Conservation (phyloP, 345 rosid genomes). For the Gossypioides kirkii region DNA sequence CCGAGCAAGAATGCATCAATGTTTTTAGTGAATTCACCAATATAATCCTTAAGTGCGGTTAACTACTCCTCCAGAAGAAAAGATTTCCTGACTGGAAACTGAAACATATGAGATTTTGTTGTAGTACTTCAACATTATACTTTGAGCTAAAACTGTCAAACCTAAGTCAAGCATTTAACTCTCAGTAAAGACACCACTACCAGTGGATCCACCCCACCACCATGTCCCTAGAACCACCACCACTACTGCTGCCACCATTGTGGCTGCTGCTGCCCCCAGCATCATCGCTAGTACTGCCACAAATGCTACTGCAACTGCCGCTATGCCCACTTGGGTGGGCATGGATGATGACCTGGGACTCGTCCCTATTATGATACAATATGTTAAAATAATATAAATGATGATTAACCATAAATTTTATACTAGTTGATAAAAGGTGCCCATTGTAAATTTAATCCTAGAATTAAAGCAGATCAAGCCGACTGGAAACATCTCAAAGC, state of each 20-base stretch:
- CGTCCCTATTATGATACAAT: constrained; percentile 81
- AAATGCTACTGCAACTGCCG: constrained; percentile 63
- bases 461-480: constrained; percentile 4
- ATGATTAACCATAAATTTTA: constrained; percentile 11
- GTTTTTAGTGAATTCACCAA: constrained; percentile 1
- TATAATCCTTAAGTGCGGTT: not conserved
- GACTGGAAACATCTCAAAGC: not conserved
- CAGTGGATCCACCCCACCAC: constrained; percentile 76
- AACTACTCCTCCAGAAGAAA: not conserved
- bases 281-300: constrained; percentile 72
- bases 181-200: constrained; percentile 69
- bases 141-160: constrained; percentile 47
- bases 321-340: constrained; percentile 79
- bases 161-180: constrained; percentile 54
- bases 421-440: constrained; percentile 11
- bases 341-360: constrained; percentile 73
- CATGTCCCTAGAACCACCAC: constrained; percentile 69
- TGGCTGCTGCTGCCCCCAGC: constrained; percentile 58
- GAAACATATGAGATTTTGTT: constrained; percentile 13
- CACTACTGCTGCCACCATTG: constrained; percentile 58
- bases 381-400: constrained; percentile 40
- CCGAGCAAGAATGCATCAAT: not conserved
- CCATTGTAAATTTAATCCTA: constrained; percentile 5
- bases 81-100: not conserved
- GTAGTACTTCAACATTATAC: constrained; percentile 12